phyloP scores from a whole-genome alignment of 1,284 basidiomycete species.

The Ustilago vetiveriae region DNA sequence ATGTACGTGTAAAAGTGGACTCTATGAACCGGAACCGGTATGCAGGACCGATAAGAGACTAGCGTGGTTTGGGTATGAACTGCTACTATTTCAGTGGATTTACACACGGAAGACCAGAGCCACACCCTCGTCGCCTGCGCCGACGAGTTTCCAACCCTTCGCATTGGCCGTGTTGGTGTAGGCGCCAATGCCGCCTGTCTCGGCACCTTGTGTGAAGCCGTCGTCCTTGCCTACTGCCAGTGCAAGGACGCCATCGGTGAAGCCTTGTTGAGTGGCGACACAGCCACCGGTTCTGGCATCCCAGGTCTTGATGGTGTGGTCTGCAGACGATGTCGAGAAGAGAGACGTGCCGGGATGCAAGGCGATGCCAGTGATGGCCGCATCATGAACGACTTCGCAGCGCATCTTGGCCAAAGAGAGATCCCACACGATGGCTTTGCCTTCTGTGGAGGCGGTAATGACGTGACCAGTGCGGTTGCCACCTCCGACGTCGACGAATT shows the following conservation, averaged over 20 bases:
- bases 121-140: constrained; percentile 66
- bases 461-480: constrained; percentile 73
- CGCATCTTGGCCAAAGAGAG: constrained; percentile 72
- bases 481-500: constrained; percentile 81
- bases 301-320: constrained; percentile 88
- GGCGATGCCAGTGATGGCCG: constrained; percentile 45
- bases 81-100: background rate
- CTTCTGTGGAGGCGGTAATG: constrained; percentile 90
- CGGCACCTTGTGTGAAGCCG: constrained; percentile 67
- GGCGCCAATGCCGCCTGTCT: constrained; percentile 63
- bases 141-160: constrained; percentile 63
- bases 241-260: constrained; percentile 80
- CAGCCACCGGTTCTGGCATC: constrained; percentile 85
- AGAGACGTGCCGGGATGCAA: constrained; percentile 85
- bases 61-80: constrained; percentile 25
- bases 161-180: constrained; percentile 45
- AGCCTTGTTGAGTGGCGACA: constrained; percentile 83
- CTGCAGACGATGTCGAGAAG: constrained; percentile 74
- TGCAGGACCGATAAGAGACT: background rate
- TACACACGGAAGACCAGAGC: constrained; percentile 64
- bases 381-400: constrained; percentile 48
- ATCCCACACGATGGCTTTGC: constrained; percentile 94
- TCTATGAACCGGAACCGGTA: constrained; percentile 9
- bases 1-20: background rate
- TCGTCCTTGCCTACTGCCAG: constrained; percentile 73